Percentiles rank a stretch among this genome's conserved stretches.
Conservation (phyloP, 768 basidiomycete genomes). For the Termitomyces sp. region DNA sequence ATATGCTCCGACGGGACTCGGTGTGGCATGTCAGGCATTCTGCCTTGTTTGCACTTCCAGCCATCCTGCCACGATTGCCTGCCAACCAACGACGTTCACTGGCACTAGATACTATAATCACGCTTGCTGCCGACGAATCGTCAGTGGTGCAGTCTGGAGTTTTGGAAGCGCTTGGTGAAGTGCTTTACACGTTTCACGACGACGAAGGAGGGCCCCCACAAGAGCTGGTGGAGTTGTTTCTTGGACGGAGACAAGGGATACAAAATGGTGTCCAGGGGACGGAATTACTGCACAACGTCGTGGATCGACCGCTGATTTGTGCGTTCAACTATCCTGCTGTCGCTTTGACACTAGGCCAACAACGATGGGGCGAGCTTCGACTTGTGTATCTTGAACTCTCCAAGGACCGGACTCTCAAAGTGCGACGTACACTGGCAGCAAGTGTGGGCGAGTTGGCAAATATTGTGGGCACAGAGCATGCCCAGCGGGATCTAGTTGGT, state of each 20-base stretch:
- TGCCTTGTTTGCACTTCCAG: slow-evolving; percentile 79
- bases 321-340: slow-evolving; percentile 94
- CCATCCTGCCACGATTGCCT: slow-evolving; percentile 63
- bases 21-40: slow-evolving; percentile 86
- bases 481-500: slow-evolving; percentile 60
- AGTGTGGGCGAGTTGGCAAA: slow-evolving; percentile 86
- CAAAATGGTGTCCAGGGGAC: slow-evolving; percentile 29
- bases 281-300: slow-evolving; percentile 54
- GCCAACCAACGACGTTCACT: slow-evolving; percentile 51
- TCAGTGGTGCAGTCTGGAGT: slow-evolving; percentile 71
- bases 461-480: slow-evolving; percentile 69
- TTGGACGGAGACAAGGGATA: slow-evolving; percentile 48
- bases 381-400: slow-evolving; percentile 63
- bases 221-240: slow-evolving; percentile 70
- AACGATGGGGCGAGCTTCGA: slow-evolving; percentile 71
- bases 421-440: slow-evolving; percentile 78
- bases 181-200: slow-evolving; percentile 74
- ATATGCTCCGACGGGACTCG: slow-evolving; percentile 59
- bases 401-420: slow-evolving; percentile 50
- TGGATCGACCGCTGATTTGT: slow-evolving; percentile 69
- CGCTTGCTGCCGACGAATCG: slow-evolving; percentile 59
- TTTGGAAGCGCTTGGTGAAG: slow-evolving; percentile 85
- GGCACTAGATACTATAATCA: slow-evolving; percentile 58
- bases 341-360: slow-evolving; percentile 69
- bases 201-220: slow-evolving; percentile 63